A percentile compares a stretch with the other conserved stretches of the same genome.
phyloP scores from a whole-genome alignment of 805 yeast species.

The Suhomyces faveliae region DNA sequence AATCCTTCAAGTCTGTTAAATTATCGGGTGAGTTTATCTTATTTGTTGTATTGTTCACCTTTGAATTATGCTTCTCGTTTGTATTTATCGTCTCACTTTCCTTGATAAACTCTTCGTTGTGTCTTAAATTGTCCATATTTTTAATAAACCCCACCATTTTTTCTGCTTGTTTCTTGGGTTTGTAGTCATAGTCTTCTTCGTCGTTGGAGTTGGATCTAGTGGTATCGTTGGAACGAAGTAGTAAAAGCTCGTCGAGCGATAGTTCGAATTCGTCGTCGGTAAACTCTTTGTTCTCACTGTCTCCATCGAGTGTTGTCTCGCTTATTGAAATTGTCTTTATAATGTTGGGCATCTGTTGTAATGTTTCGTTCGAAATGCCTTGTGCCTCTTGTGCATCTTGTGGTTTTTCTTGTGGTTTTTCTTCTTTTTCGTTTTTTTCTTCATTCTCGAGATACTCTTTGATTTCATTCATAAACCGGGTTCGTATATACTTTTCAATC shows the following conservation, averaged over 20 bases:
- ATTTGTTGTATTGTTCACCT: too few relatives aligned
- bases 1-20: too few relatives aligned
- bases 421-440: not conserved
- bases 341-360: constrained; percentile 3
- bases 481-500: constrained; percentile 27
- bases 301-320: constrained; percentile 16
- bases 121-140: constrained; percentile 27
- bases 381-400: not conserved
- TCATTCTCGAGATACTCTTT: not conserved
- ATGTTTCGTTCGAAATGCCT: not conserved
- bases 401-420: not conserved
- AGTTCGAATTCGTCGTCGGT: constrained; percentile 14
- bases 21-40: too few relatives aligned
- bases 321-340: constrained; percentile 10
- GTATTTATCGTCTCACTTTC: too few relatives aligned
- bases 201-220: constrained; percentile 1
- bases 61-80: too few relatives aligned
- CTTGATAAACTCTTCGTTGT: constrained; percentile 25
- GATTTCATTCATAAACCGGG: constrained; percentile 11
- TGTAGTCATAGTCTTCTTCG: constrained; percentile 13
- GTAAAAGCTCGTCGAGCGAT: constrained; percentile 15
- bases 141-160: constrained; percentile 19
- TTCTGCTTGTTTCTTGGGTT: constrained; percentile 1
- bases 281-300: not conserved
- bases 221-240: constrained; percentile 7